phyloP scores from a whole-genome alignment of 345 rosid species.

The Populus pruinosa region DNA sequence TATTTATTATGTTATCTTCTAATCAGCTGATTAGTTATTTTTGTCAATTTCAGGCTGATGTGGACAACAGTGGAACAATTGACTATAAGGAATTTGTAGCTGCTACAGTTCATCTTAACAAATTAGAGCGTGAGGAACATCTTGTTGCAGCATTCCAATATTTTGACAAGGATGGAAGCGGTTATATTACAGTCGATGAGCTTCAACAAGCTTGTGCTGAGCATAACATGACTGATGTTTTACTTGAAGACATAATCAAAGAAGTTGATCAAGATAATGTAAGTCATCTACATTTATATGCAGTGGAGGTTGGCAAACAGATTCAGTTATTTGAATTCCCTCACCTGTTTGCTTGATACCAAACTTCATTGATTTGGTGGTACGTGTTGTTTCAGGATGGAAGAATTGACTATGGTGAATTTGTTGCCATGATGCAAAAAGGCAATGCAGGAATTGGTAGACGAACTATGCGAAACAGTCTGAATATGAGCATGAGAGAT shows the following conservation, averaged over 20 bases:
- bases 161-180: conserved; percentile 94
- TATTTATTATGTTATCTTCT: not conserved
- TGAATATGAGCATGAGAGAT: conserved; percentile 94
- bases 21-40: conserved; percentile 1
- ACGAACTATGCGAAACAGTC: conserved; percentile 93
- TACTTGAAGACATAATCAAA: conserved; percentile 83
- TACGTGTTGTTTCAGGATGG: conserved; percentile 73
- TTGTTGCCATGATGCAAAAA: conserved; percentile 99
- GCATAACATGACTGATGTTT: conserved; percentile 84
- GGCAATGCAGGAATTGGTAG: conserved; percentile 94
- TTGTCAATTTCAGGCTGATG: conserved; percentile 69
- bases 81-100: conserved; percentile 96
- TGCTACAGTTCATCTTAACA: conserved; percentile 91
- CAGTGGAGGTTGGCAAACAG: not conserved
- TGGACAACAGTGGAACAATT: conserved; percentile 95
- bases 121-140: conserved; percentile 95
- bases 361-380: not conserved
- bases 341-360: not conserved
- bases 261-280: conserved; percentile 98
- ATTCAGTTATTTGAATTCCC: not conserved
- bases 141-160: conserved; percentile 91
- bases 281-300: conserved; percentile 27
- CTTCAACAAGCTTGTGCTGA: conserved; percentile 95
- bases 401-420: conserved; percentile 88
- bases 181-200: conserved; percentile 93